These are phyloP conservation scores for Malus fusca DNA, from an alignment of 306 rosid species.

Conservation along the genomic window DNA sequence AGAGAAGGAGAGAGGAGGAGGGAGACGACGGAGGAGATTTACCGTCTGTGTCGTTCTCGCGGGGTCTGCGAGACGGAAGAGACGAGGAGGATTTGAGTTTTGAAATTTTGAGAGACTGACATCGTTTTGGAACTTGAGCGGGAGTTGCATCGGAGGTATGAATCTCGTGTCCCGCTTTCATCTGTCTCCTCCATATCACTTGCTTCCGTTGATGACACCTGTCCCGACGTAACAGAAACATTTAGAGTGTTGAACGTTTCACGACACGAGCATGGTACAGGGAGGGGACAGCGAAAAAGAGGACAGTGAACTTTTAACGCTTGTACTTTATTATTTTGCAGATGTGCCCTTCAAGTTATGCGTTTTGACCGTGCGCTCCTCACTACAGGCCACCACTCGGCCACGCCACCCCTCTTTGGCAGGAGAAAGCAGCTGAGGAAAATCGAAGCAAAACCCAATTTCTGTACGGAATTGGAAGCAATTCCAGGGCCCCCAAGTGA, in stretches of 20 bases:
- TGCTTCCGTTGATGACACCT: background rate
- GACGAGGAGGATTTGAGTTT: too few relatives aligned
- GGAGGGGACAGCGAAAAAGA: too few relatives aligned
- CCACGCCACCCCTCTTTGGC: too few relatives aligned
- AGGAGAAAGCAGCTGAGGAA: background rate
- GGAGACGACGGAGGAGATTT: background rate
- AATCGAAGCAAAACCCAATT: background rate
- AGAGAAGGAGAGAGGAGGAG: background rate
- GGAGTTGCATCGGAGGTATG: background rate
- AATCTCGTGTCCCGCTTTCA: background rate
- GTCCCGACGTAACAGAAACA: rapidly evolving
- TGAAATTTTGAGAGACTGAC: too few relatives aligned
- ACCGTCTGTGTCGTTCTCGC: too few relatives aligned
- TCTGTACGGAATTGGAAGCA: background rate
- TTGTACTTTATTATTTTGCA: background rate
- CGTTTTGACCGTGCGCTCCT: background rate
- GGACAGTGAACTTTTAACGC: too few relatives aligned
- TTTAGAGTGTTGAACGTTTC: too few relatives aligned
- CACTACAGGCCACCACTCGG: background rate
- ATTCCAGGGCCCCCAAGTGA: background rate
- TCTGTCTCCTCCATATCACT: background rate
- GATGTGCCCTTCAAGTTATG: background rate
- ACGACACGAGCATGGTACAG: too few relatives aligned
- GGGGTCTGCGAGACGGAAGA: too few relatives aligned
- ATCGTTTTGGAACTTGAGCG: too few relatives aligned